Conservation (phyloP, 78 protist genomes). For the Acrasis kona region DNA sequence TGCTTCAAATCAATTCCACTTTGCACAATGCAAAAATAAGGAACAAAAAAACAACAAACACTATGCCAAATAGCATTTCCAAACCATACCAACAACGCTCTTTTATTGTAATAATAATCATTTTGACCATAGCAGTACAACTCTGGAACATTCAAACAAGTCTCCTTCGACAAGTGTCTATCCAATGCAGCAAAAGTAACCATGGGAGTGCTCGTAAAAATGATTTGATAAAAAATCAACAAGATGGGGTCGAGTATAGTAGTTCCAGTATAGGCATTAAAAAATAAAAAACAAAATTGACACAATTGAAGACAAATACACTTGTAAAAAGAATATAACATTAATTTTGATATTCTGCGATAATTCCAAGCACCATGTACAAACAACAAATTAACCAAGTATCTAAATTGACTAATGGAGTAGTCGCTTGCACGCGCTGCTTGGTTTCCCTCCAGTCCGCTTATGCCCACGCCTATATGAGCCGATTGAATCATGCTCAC, state of each 20-base stretch:
- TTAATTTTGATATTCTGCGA: constrained; percentile 9
- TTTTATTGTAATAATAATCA: constrained; percentile 4
- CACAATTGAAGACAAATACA: constrained; percentile 15
- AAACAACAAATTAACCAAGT: constrained; percentile 38
- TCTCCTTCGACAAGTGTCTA: constrained; percentile 39
- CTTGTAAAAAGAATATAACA: constrained; percentile 59
- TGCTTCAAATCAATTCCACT: neutral
- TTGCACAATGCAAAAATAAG: neutral
- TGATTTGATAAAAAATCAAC: constrained; percentile 39
- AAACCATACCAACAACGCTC: neutral
- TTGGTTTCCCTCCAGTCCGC: constrained; percentile 54
- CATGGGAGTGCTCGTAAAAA: constrained; percentile 57
- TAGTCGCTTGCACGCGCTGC: constrained; percentile 52
- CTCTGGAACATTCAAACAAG: constrained; percentile 4
- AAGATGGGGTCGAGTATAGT: constrained; percentile 32
- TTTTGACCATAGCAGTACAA: constrained; percentile 17
- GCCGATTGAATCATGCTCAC: constrained; percentile 74
- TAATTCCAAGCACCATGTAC: constrained; percentile 56
- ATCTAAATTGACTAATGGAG: constrained; percentile 56
- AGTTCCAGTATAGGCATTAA: constrained; percentile 20
- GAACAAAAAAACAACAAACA: neutral
- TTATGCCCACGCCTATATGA: constrained; percentile 57
- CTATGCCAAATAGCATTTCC: constrained; percentile 3
- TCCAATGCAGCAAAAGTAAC: constrained; percentile 55
- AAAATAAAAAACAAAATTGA: constrained; percentile 18